Base-by-base conservation (phyloP, 2,329 filamentous ascomycete genomes). In the Didymellaceae sp. region DNA sequence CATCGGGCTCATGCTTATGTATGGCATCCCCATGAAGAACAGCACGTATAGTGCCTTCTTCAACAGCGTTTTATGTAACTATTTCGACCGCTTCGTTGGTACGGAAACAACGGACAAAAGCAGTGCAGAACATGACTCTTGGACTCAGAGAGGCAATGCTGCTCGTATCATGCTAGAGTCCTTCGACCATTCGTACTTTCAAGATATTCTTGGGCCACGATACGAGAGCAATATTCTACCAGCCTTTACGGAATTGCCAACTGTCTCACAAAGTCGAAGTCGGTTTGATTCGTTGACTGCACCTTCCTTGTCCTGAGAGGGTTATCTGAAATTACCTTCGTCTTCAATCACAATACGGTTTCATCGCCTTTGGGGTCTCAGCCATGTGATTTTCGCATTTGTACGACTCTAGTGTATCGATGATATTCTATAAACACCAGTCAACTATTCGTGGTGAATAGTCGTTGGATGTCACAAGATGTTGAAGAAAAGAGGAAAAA, bases 111-210 rank as follows among this genome's bases (percentile, higher is more conserved):
- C 11, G 13, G n/a, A 25, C 4, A 14, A 8, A 4, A 24, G 14
- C 4, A 24, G 6, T n/a, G 20, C 9, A 16, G 41, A 42, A 6
- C 42, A 42, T 10, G 13, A 18, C n/a, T 13, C 16, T 31, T 45
- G 48, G 48, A 18, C 8, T 5, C 18, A 30, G 13, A 35, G 48
- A 31, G 42, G 41, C 4, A 7, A 28, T 25, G 42, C 41, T 16
- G 42, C 42, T 25, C 31, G 18, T 21, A 4, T 2, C 3, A 26
- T 16, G 31, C 31, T 51, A 1, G 37, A 45, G 5, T 40, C 48
- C 10, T 51, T 51, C n/a, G 48, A 51, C 10, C 48, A 51, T 16
- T 37, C 41, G 6, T 45, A 45, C 11, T 51, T 51, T 6, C 22
- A 20, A 8, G 42, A 51, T 1, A 51, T 51, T 3, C 31, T 51